A percentile compares a stretch with the other conserved stretches of the same genome.
These are phyloP conservation scores for Aspergillus jensenii DNA, from an alignment of 2,329 filamentous ascomycete genomes.

Conservation along the genomic window DNA sequence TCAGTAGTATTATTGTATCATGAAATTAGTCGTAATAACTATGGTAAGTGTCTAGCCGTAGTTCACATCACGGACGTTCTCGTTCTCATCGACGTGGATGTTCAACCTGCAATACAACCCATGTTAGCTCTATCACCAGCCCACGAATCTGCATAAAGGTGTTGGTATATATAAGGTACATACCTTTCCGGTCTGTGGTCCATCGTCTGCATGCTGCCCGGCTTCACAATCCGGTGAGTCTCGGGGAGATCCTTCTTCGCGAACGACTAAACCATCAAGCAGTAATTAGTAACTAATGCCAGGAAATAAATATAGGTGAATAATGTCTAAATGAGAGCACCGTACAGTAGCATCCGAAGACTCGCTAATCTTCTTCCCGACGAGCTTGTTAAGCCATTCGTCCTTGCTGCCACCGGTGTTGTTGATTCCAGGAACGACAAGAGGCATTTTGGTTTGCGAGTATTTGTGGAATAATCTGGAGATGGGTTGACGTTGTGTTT, in stretches of 20 bases:
- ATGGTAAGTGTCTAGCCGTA: slow-evolving; percentile 31
- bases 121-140: background rate
- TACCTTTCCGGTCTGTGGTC: slow-evolving; percentile 46
- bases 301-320: background rate
- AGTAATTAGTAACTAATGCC: background rate
- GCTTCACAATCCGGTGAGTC: slow-evolving; percentile 44
- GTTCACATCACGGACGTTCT: slow-evolving; percentile 45
- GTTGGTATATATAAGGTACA: background rate
- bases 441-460: slow-evolving; percentile 40
- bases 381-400: slow-evolving; percentile 46
- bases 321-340: background rate
- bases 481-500: background rate
- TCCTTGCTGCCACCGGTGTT: slow-evolving; percentile 33
- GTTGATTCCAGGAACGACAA: slow-evolving; percentile 47
- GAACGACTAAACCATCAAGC: slow-evolving; percentile 34
- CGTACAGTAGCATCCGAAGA: slow-evolving; percentile 35
- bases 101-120: slow-evolving; percentile 37
- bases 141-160: too few relatives aligned
- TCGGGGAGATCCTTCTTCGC: slow-evolving; percentile 48
- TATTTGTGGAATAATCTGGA: background rate
- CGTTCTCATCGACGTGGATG: slow-evolving; percentile 44
- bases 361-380: slow-evolving; percentile 48
- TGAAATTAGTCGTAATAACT: background rate
- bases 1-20: background rate
- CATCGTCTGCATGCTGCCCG: slow-evolving; percentile 38